Evolutionary conservation across 306 rosid species (phyloP).

Genomic region (Dryas octopetala): DNA sequence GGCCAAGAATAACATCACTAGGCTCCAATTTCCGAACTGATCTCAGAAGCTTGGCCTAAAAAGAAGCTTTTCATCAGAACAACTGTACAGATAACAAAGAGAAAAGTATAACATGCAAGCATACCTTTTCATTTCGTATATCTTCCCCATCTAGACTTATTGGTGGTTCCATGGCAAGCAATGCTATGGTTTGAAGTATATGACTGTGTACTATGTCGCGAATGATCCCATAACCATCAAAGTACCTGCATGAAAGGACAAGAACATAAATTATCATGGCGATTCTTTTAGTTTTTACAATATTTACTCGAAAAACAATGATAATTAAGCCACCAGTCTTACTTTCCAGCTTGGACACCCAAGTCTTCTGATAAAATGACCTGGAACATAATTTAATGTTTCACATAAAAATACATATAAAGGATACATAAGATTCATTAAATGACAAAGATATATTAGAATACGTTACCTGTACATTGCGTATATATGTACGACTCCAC

Average conservation of each 20-base stretch:
- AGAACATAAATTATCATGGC: neutral
- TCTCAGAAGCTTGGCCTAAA: slow-evolving; percentile 87
- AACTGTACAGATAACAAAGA: slow-evolving; percentile 9
- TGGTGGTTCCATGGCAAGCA: slow-evolving; percentile 98
- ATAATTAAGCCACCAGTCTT: slow-evolving; percentile 25
- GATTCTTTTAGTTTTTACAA: neutral
- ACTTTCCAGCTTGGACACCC: slow-evolving; percentile 77
- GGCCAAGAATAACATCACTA: slow-evolving; percentile 80
- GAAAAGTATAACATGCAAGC: slow-evolving; percentile 19
- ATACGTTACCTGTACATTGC: slow-evolving; percentile 67
- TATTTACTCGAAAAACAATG: slow-evolving; percentile 10
- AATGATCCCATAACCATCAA: slow-evolving; percentile 77
- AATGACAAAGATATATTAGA: neutral
- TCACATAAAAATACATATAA: slow-evolving; percentile 13
- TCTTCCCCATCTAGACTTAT: slow-evolving; percentile 88
- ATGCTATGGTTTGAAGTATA: slow-evolving; percentile 82
- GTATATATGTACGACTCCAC: slow-evolving; percentile 80
- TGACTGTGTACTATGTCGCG: slow-evolving; percentile 90
- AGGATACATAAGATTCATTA: slow-evolving; percentile 4
- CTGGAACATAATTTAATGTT: slow-evolving; percentile 34
- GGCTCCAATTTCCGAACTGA: slow-evolving; percentile 77
- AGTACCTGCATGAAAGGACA: slow-evolving; percentile 54
- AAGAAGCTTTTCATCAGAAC: slow-evolving; percentile 34
- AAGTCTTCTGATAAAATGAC: slow-evolving; percentile 80
- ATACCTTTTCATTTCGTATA: slow-evolving; percentile 92